Evolutionary conservation across 2,329 filamentous ascomycete species (phyloP).

Genomic region (Cercospora berteroae): DNA sequence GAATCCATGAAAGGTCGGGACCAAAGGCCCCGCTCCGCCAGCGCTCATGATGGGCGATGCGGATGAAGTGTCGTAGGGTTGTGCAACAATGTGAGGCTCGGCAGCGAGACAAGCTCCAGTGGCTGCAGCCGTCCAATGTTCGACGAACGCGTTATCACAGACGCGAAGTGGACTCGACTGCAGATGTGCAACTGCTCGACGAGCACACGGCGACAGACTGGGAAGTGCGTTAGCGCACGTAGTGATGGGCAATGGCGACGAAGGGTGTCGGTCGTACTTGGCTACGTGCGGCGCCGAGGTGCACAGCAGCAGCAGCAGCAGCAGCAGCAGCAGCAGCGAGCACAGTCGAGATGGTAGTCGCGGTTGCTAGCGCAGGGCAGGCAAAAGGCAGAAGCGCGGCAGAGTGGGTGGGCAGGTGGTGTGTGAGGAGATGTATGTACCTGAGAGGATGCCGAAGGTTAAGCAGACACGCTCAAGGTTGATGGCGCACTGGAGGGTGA

Average conservation of each 20-base stretch:
- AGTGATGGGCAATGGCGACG: not conserved
- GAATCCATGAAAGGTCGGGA: slow-evolving; percentile 42
- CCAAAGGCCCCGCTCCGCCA: slow-evolving; percentile 39
- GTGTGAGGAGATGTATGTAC: slow-evolving; percentile 25
- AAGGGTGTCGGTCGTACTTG: not conserved
- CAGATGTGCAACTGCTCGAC: not conserved
- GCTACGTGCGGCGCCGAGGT: not conserved
- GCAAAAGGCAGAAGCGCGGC: slow-evolving; percentile 4
- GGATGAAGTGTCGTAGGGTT: not conserved
- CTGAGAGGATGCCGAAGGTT: slow-evolving; percentile 27
- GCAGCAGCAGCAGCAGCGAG: not conserved
- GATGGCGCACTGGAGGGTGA: slow-evolving; percentile 27
- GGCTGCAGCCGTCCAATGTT: not conserved
- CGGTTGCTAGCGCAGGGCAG: slow-evolving; percentile 18
- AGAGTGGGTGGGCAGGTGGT: slow-evolving; percentile 8
- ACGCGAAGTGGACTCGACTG: slow-evolving; percentile 4
- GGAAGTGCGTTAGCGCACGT: slow-evolving; percentile 11
- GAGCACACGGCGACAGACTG: slow-evolving; percentile 1
- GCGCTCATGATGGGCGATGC: slow-evolving; percentile 33
- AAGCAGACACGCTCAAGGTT: slow-evolving; percentile 29
- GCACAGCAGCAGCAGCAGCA: not conserved
- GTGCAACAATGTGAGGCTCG: not conserved
- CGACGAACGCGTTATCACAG: not conserved
- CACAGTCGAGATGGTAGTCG: slow-evolving; percentile 3
- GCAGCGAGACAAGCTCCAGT: not conserved